Conservation (phyloP, 2,329 filamentous ascomycete species). For the Colletotrichum liaoningense region DNA sequence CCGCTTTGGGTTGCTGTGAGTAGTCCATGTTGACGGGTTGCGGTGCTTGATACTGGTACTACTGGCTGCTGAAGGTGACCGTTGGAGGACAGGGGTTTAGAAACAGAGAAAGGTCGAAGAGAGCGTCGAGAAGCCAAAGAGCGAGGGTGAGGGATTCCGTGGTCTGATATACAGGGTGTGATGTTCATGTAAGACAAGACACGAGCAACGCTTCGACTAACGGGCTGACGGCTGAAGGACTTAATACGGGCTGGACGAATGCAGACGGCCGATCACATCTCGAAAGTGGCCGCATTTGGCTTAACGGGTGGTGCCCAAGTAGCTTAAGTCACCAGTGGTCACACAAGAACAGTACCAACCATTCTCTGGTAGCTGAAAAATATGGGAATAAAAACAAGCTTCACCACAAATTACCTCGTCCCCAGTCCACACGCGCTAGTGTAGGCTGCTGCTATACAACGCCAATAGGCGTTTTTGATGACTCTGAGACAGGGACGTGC, state of each 20-base stretch:
- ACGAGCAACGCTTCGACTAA: not conserved
- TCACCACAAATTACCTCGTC: slow-evolving; percentile 3
- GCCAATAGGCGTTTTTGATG: not conserved
- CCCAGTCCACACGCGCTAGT: slow-evolving; percentile 9
- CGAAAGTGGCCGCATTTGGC: slow-evolving; percentile 14
- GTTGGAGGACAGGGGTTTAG: not conserved
- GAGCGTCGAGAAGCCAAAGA: no score
- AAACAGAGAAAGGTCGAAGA: not conserved
- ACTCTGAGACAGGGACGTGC: not conserved
- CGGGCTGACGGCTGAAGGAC: not conserved
- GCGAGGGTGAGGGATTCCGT: not conserved
- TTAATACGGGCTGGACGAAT: slow-evolving; percentile 1
- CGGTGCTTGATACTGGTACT: not conserved
- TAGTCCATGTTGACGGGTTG: slow-evolving; percentile 18
- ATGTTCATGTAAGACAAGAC: not conserved
- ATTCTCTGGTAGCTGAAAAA: not conserved
- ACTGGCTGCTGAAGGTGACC: not conserved
- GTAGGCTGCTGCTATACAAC: slow-evolving; percentile 1
- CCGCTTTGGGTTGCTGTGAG: not conserved
- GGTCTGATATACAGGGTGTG: slow-evolving; percentile 15
- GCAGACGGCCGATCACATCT: slow-evolving; percentile 1
- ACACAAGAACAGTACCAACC: not conserved
- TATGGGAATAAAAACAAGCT: not conserved
- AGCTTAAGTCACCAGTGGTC: not conserved
- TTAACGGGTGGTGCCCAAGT: not conserved